Conservation (phyloP, 345 rosid species). For the Moricandia arvensis region DNA sequence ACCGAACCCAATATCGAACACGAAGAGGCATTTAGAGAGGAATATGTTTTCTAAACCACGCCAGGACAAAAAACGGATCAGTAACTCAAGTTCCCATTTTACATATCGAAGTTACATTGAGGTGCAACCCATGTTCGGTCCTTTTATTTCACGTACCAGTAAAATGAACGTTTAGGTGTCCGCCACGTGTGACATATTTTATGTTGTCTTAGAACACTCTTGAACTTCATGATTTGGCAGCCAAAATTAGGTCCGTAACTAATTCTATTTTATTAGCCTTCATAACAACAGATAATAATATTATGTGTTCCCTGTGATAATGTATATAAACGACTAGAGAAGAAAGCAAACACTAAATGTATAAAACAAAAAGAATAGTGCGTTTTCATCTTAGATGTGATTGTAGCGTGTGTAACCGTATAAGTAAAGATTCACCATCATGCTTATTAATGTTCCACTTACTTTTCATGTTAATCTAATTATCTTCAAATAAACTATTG, state of each 20-base stretch:
- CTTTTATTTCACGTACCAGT: conserved; percentile 23
- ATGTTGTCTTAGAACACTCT: conserved; percentile 23
- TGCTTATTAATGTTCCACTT: conserved; percentile 29
- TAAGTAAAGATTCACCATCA: conserved; percentile 34
- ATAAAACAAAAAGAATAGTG: conserved; percentile 30
- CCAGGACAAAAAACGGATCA: neutral
- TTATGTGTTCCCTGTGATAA: conserved; percentile 16
- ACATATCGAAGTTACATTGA: conserved; percentile 3
- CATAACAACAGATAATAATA: conserved; percentile 1
- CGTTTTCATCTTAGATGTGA: conserved; percentile 24
- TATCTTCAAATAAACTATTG: conserved; percentile 9
- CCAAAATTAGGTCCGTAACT: conserved; percentile 37
- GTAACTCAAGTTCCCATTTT: neutral
- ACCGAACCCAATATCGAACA: neutral
- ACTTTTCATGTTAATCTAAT: conserved; percentile 21
- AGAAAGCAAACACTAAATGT: conserved; percentile 17
- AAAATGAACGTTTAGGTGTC: conserved; percentile 21
- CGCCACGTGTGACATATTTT: conserved; percentile 35
- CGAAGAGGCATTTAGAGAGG: neutral
- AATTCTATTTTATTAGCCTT: conserved; percentile 20
- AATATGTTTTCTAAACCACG: neutral
- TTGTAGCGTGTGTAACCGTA: conserved; percentile 29
- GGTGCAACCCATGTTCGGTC: conserved; percentile 1
- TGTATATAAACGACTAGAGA: conserved; percentile 29
- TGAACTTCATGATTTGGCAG: conserved; percentile 36